Conservation (phyloP, 331 rosid genomes). For the Stylosanthes scabra region DNA sequence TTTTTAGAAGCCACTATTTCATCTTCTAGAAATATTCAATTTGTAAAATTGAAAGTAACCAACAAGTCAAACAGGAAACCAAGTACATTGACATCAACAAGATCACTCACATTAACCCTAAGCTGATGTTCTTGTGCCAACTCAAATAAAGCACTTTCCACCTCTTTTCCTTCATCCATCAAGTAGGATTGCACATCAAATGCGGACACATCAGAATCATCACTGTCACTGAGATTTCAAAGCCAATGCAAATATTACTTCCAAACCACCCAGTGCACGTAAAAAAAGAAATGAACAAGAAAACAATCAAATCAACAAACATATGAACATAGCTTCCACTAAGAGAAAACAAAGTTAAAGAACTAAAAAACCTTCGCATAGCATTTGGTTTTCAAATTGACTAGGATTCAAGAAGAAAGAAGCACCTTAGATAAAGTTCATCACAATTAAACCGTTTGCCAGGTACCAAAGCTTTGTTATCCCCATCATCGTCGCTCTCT, state of each 20-base stretch:
- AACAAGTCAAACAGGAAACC: constrained; percentile 23
- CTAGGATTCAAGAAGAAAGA: constrained; percentile 25
- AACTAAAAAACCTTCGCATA: neutral
- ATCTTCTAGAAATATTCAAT: neutral
- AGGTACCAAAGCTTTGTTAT: constrained; percentile 39
- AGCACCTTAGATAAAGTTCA: constrained; percentile 68
- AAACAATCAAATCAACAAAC: neutral
- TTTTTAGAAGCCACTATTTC: too few relatives aligned
- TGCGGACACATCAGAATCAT: constrained; percentile 53
- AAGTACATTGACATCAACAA: constrained; percentile 10
- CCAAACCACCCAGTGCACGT: constrained; percentile 14
- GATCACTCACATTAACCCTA: constrained; percentile 59
- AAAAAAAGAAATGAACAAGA: too few relatives aligned
- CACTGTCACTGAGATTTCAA: constrained; percentile 60
- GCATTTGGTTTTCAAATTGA: neutral
- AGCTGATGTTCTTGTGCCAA: constrained; percentile 68
- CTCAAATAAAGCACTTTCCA: constrained; percentile 72
- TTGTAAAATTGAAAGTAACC: neutral
- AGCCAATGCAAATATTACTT: constrained; percentile 38
- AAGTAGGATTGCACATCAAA: constrained; percentile 58
- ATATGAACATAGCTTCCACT: constrained; percentile 15
- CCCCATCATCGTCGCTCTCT: constrained; percentile 53
- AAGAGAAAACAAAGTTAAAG: neutral
- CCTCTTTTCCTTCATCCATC: constrained; percentile 69
- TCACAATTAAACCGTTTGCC: constrained; percentile 58